Conservation (phyloP, 129 eudicot species). For the Chrysanthemum seticuspe region DNA sequence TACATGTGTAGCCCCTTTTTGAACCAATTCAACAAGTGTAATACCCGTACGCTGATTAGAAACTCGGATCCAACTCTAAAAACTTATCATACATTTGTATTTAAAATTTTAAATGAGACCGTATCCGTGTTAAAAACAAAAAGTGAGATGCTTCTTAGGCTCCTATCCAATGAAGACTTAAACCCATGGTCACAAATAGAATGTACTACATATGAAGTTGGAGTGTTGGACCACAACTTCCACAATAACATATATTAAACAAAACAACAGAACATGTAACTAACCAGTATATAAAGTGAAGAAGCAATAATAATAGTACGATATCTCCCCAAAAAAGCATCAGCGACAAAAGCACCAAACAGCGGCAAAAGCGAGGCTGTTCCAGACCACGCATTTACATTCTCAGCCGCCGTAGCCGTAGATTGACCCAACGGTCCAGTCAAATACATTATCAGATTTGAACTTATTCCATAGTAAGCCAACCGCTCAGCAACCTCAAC, state of each 20-base stretch:
- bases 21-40: no score
- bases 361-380: conserved; percentile 48
- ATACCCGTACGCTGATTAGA: no score
- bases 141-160: no score
- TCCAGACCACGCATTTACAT: conserved; percentile 62
- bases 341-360: conserved; percentile 59
- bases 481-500: conserved; percentile 58
- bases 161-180: no score
- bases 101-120: no score
- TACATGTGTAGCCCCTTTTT: no score
- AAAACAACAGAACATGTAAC: conserved; percentile 9
- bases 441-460: conserved; percentile 53
- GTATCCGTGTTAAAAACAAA: no score
- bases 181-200: no score
- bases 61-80: no score
- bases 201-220: no score
- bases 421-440: conserved; percentile 60
- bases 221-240: not conserved
- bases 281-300: conserved; percentile 57
- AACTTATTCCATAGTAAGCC: conserved; percentile 50
- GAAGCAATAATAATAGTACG: conserved; percentile 60
- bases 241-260: not conserved
- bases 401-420: conserved; percentile 62
- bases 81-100: no score
- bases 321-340: conserved; percentile 64